Evolutionary conservation across 306 rosid genomes (phyloP).

Genomic region (Quercus aquifolioides): DNA sequence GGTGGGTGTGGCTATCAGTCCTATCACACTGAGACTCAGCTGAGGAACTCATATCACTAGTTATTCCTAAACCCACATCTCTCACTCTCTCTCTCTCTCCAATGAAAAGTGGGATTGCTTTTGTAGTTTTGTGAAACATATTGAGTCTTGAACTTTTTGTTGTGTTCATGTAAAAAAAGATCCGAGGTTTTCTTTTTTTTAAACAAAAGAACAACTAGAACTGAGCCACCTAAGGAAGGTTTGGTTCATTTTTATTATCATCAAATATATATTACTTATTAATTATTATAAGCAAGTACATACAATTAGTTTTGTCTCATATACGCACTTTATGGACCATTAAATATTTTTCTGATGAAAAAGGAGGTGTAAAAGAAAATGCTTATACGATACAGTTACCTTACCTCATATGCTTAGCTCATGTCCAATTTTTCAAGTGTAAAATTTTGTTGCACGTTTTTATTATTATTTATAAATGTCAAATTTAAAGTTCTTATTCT

Average conservation of each 20-base stretch:
- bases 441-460: background rate
- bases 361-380: background rate
- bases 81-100: background rate
- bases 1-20: constrained; percentile 41
- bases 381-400: background rate
- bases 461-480: too few species aligned
- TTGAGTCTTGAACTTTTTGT: too few species aligned
- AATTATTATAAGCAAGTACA: background rate
- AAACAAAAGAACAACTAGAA: background rate
- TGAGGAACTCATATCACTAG: background rate
- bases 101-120: constrained; percentile 35
- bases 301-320: constrained; percentile 3
- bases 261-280: background rate
- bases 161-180: too few species aligned
- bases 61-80: background rate
- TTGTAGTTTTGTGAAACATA: constrained; percentile 7
- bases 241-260: constrained; percentile 22
- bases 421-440: background rate
- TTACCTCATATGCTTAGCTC: background rate
- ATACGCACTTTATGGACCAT: constrained; percentile 15
- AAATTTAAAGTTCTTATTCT: too few species aligned
- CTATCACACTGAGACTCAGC: background rate
- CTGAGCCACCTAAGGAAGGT: background rate
- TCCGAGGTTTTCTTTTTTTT: background rate
- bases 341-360: background rate